Percentiles rank a stretch among this genome's conserved stretches.
These are phyloP conservation scores for Chaetomiaceae sp. DNA, from an alignment of 2,329 filamentous ascomycete genomes.

Conservation along the genomic window DNA sequence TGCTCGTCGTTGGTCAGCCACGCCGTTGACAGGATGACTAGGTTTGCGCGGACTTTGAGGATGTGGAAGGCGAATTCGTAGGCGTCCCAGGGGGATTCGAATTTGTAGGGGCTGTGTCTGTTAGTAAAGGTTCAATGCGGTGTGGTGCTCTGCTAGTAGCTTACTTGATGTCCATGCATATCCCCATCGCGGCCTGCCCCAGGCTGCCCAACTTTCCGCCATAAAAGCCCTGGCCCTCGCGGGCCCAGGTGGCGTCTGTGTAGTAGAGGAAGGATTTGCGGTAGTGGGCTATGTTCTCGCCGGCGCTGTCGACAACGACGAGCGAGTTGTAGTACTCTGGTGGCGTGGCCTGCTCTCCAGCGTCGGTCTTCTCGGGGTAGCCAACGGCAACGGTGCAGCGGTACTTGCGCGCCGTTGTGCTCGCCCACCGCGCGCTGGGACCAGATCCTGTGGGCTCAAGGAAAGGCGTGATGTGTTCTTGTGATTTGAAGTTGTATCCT, in stretches of 20 bases:
- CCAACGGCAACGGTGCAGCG: slow-evolving; percentile 66
- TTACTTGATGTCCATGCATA: slow-evolving; percentile 62
- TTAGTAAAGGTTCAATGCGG: not conserved
- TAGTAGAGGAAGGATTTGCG: slow-evolving; percentile 57
- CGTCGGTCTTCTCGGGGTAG: slow-evolving; percentile 65
- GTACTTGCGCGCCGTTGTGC: slow-evolving; percentile 59
- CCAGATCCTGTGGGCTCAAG: slow-evolving; percentile 65
- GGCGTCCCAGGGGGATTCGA: slow-evolving; percentile 42
- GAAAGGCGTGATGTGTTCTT: slow-evolving; percentile 62
- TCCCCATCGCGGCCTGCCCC: slow-evolving; percentile 54
- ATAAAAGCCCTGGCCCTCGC: slow-evolving; percentile 53
- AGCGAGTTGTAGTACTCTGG: slow-evolving; percentile 51
- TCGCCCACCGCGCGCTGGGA: slow-evolving; percentile 67
- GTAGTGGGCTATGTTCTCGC: slow-evolving; percentile 57
- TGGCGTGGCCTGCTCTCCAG: slow-evolving; percentile 26
- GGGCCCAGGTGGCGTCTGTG: slow-evolving; percentile 58
- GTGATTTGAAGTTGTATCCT: slow-evolving; percentile 75
- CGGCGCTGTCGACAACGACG: slow-evolving; percentile 53
- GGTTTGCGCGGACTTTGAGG: slow-evolving; percentile 48
- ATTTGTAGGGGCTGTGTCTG: slow-evolving; percentile 45
- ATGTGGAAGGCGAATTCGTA: slow-evolving; percentile 53
- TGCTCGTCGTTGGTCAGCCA: slow-evolving; percentile 55
- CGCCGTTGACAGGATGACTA: slow-evolving; percentile 64
- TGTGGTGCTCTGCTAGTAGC: slow-evolving; percentile 15
- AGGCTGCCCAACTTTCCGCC: slow-evolving; percentile 42